Base-by-base conservation (phyloP, 441 rosid genomes). In the Jatropha podagrica region DNA sequence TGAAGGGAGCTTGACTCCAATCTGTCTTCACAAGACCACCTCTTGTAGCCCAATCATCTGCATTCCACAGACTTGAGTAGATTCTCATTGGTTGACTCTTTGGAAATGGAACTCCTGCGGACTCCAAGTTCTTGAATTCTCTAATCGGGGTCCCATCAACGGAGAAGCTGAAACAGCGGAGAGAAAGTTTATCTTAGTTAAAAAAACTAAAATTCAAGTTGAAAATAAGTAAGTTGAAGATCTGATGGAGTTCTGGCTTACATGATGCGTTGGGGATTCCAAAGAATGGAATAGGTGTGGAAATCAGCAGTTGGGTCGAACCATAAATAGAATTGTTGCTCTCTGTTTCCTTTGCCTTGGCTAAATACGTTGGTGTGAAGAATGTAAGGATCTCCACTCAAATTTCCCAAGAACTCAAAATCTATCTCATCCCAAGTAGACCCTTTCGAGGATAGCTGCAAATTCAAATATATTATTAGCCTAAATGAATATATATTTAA, bases 361-460 rank as follows among this genome's bases (percentile, higher is more conserved):
- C 86, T 79, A 72, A 79, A 83, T 32, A 85, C 81, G 61, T 88
- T 88, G 3, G 92, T 88, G 27, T 88, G 92, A 4, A 88, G 80
- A 13, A 81, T 86, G 67, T 74, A 77, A 2, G 90, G 92, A 20
- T 87, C 86, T 15, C 89, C 89, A 69, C 88, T 86, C 78, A 84
- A 54, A 65, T 88, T 88, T 17, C 92, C 92, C 72, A 88, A 76
- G 89, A 90, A 90, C 76, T 88, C 94, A 3, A 85, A 87, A 42
- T 88, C 94, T 4, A 90, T 86, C 83, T 90, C 91, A 78, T 88
- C 94, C 91, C 92, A 87, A 1, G 85, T 80, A 15, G 88, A 82
- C 68, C 91, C 94, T 23, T 81, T 72, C 0, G 94, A 85, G 23
- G 86, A 75, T 13, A 90, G 60, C 91, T 88, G 78, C 72, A 76